Conservation (phyloP, 2,329 filamentous ascomycete species). For the Talaromyces verruculosus region DNA sequence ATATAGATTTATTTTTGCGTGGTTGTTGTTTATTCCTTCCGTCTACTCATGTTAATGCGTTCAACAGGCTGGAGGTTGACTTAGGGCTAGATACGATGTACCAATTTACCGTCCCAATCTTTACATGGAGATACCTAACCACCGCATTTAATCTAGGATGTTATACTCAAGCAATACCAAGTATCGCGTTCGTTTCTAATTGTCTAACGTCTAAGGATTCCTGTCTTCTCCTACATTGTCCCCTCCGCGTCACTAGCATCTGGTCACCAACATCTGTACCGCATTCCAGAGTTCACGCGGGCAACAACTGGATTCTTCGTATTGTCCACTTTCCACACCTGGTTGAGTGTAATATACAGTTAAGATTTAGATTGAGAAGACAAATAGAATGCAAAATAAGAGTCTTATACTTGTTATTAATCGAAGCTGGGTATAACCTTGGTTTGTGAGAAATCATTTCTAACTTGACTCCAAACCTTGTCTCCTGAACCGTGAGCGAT, state of each 20-base stretch:
- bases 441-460: too few species aligned
- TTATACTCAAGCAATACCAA: too few species aligned
- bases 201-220: background rate
- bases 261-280: background rate
- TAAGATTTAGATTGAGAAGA: too few species aligned
- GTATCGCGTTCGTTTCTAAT: background rate
- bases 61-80: background rate
- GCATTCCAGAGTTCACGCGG: constrained; percentile 17
- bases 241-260: constrained; percentile 1
- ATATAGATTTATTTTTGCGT: background rate
- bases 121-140: background rate
- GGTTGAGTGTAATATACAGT: too few species aligned
- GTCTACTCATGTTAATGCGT: background rate
- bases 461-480: too few species aligned
- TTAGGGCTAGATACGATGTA: background rate
- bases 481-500: too few species aligned
- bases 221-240: constrained; percentile 3
- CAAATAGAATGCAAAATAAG: too few species aligned
- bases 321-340: background rate
- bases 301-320: constrained; percentile 21
- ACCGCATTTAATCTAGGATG: background rate
- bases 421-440: too few species aligned
- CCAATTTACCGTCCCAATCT: background rate
- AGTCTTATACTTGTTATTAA: too few species aligned
- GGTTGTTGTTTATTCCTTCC: background rate